phyloP scores from a whole-genome alignment of 805 yeast species.

The Yamadazyma scolyti region DNA sequence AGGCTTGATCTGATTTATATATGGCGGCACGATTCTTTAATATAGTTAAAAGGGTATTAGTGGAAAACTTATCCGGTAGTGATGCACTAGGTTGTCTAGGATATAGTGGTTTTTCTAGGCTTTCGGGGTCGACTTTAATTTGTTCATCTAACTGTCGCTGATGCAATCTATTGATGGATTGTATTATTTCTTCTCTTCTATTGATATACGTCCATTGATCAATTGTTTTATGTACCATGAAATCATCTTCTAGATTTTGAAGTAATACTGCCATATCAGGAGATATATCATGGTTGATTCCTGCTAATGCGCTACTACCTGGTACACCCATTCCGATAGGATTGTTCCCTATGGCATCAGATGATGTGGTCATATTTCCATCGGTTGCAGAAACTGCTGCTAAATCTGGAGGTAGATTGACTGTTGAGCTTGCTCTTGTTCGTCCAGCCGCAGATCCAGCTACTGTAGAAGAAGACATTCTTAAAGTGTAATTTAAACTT shows the following conservation, averaged over 20 bases:
- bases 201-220: conserved; percentile 48
- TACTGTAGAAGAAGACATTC: conserved; percentile 12
- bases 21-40: conserved; percentile 68
- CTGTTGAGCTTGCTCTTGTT: conserved; percentile 14
- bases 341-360: conserved; percentile 10
- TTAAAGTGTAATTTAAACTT: no score
- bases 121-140: conserved; percentile 25
- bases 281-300: conserved; percentile 34
- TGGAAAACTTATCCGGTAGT: conserved; percentile 12
- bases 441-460: conserved; percentile 15
- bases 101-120: conserved; percentile 57
- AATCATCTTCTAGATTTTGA: conserved; percentile 40
- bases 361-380: conserved; percentile 15
- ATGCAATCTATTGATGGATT: conserved; percentile 30
- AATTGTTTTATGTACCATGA: conserved; percentile 34
- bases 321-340: conserved; percentile 9
- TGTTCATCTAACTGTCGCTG: conserved; percentile 24
- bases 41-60: conserved; percentile 61
- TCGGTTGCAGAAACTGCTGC: conserved; percentile 22
- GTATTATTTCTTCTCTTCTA: conserved; percentile 42
- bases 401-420: conserved; percentile 16
- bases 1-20: conserved; percentile 62
- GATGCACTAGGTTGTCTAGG: conserved; percentile 40
- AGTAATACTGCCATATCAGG: conserved; percentile 43
- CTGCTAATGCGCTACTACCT: conserved; percentile 7